Evolutionary conservation across 1,139 yeast species (phyloP), one percentile per base, ranked within the genome.

Genomic region (Entelexis paramagnoliae): DNA sequence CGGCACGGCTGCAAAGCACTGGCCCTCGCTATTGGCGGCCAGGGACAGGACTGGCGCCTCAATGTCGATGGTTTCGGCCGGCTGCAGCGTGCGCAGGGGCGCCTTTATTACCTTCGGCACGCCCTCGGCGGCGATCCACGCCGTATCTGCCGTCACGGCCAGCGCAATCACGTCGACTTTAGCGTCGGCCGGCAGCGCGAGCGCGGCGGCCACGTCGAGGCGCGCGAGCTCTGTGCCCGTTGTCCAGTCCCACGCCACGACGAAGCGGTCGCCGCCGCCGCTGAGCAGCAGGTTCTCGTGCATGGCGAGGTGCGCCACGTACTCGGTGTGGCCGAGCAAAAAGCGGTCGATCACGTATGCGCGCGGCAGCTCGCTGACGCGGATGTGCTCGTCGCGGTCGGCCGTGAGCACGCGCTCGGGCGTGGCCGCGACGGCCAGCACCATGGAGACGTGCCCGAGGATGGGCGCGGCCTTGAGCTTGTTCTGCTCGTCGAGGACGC

Each of bases 371-470:
- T 80, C 76, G 4, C 96, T 79, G n/a, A 93, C 76, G 62, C 94
- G 76, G 57, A 93, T 84, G 65, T 93, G 99, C 67, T 93, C 99
- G 66, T 93, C 99, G 68, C 98, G 77, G 67, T 93, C 99, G 39
- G 91, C 81, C 1, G 95, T 82, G 54, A 91, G 73, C 22, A 89
- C 67, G 57, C 70, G 72, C 46, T 72, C 64, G 9, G 47, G 35
- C 39, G 70, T 67, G 3, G 72, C 71, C 19, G 78, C 68, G 17
- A 78, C 71, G 59, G 81, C 88, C 26, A 95, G 85, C 58, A 93
- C 75, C 96, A 93, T 87, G 4, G 97, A 89, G 4, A 93, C 97
- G 67, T 93, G 99, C 3, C 99, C 99, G 55, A 89, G 72, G 9
- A 89, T 74, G 2, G 97, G 96, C 41, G 65, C 68, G 51, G 78